Conservation (phyloP, 2,329 filamentous ascomycete species). For the Tolypocladium capitatum region DNA sequence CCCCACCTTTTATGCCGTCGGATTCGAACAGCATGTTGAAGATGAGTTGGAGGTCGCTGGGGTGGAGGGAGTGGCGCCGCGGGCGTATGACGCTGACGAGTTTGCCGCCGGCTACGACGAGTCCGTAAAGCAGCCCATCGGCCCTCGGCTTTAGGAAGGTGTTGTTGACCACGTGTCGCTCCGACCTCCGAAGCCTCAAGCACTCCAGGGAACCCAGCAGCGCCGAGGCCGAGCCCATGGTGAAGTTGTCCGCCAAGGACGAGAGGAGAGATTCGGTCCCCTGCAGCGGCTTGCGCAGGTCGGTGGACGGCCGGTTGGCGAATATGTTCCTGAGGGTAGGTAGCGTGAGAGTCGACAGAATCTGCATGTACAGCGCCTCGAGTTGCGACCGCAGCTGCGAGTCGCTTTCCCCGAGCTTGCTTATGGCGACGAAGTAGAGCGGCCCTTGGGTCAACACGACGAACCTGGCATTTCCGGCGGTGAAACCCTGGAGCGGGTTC, state of each 20-base stretch:
- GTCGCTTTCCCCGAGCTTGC: conserved; percentile 83
- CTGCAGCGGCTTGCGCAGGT: conserved; percentile 76
- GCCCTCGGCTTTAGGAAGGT: conserved; percentile 67
- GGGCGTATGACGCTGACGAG: conserved; percentile 92
- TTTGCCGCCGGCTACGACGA: conserved; percentile 83
- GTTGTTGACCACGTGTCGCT: conserved; percentile 76
- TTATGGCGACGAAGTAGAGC: conserved; percentile 87
- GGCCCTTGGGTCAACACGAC: conserved; percentile 76
- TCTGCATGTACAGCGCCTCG: conserved; percentile 95
- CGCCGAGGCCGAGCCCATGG: conserved; percentile 76
- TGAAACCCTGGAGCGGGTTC: conserved; percentile 70
- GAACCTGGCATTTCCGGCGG: conserved; percentile 74
- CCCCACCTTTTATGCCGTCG: conserved; percentile 77
- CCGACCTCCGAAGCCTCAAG: conserved; percentile 77
- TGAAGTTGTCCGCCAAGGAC: conserved; percentile 88
- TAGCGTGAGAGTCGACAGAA: conserved; percentile 84
- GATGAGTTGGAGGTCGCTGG: conserved; percentile 86
- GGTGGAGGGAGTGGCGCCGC: conserved; percentile 88
- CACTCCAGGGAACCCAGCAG: conserved; percentile 86
- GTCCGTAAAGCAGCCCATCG: conserved; percentile 73
- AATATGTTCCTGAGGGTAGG: conserved; percentile 81
- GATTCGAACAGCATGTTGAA: conserved; percentile 99
- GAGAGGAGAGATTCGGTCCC: conserved; percentile 86
- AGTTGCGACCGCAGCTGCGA: conserved; percentile 75
- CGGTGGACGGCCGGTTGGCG: conserved; percentile 79